Conservation (phyloP, 768 basidiomycete species). For the Lactarius indigo region DNA sequence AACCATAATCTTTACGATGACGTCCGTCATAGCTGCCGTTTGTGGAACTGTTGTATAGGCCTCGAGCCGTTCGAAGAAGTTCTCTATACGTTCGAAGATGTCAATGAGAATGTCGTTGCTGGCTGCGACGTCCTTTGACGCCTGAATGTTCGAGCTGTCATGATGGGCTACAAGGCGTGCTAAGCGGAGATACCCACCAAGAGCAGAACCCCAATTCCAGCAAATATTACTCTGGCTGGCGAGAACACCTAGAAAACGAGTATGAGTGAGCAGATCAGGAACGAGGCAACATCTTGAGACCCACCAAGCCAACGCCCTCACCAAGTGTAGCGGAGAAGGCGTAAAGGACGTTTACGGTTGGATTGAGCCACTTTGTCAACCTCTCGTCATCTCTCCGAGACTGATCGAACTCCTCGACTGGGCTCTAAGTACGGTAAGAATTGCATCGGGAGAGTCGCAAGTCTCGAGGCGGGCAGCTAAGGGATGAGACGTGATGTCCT, state of each 20-base stretch:
- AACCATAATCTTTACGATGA: background rate
- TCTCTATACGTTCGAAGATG: background rate
- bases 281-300: background rate
- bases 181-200: background rate
- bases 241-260: background rate
- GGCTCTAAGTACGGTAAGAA: background rate
- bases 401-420: too few relatives aligned
- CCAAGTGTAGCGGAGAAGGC: background rate
- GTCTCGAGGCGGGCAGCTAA: background rate
- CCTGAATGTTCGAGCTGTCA: background rate
- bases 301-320: background rate
- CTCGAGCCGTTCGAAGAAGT: background rate
- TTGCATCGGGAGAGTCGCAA: background rate
- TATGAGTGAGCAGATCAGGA: background rate
- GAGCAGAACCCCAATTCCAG: background rate
- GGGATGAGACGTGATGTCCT: background rate
- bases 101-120: background rate
- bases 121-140: background rate
- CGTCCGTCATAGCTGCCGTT: background rate
- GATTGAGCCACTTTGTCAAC: too few relatives aligned
- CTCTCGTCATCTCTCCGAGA: too few relatives aligned
- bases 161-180: too few relatives aligned
- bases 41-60: background rate
- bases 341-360: background rate
- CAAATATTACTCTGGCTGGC: background rate